Evolutionary conservation across 2,329 filamentous ascomycete species (phyloP).

Genomic region (Coniochaeta pulveracea): DNA sequence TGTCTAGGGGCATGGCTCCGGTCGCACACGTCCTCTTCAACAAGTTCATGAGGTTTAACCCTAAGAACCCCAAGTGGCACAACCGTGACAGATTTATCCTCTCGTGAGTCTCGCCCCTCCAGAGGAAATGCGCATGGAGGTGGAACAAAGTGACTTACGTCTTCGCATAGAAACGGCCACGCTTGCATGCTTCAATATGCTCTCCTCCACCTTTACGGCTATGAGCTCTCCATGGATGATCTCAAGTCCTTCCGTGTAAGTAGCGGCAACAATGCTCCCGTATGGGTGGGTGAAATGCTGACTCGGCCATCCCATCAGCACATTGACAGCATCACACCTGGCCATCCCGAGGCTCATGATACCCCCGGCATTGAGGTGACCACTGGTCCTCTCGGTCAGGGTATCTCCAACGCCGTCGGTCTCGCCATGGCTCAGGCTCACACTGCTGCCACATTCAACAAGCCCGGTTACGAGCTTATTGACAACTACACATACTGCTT

Average conservation of each 20-base stretch:
- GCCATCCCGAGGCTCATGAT: conserved; percentile 93
- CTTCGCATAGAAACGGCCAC: conserved; percentile 71
- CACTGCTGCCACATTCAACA: conserved; percentile 88
- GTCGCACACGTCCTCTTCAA: conserved; percentile 95
- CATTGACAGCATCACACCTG: conserved; percentile 70
- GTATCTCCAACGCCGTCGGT: conserved; percentile 95
- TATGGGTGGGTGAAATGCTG: not conserved
- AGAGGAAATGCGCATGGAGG: too few species aligned
- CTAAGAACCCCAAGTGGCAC: conserved; percentile 93
- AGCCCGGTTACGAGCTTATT: conserved; percentile 79
- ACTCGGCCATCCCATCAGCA: conserved; percentile 20
- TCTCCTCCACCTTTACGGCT: conserved; percentile 93
- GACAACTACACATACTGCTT: conserved; percentile 97
- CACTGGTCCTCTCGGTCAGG: conserved; percentile 93
- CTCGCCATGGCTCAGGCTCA: conserved; percentile 94
- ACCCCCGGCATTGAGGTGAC: conserved; percentile 96
- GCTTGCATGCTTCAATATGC: conserved; percentile 99
- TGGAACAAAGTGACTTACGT: too few species aligned
- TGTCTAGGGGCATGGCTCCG: conserved; percentile 67
- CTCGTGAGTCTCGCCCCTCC: conserved; percentile 58
- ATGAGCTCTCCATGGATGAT: conserved; percentile 76
- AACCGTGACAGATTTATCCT: conserved; percentile 98
- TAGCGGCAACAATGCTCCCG: conserved; percentile 14
- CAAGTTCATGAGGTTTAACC: conserved; percentile 99
- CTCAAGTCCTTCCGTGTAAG: conserved; percentile 93